These are phyloP conservation scores for Magnaporthales sp. DNA, from an alignment of 2,329 filamentous ascomycete species.

Conservation along the genomic window DNA sequence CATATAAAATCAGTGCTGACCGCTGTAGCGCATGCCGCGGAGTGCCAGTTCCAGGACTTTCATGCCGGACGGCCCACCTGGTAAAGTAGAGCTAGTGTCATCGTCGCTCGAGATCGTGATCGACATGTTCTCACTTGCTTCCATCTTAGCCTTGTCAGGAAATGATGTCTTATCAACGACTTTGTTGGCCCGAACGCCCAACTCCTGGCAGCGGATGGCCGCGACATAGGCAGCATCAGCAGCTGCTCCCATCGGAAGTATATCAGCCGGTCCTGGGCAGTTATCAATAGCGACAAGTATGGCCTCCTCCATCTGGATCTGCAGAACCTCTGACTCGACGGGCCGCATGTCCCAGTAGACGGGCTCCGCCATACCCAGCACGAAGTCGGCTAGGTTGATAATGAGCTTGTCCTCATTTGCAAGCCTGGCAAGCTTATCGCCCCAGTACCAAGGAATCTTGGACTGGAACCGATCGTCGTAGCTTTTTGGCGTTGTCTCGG, in stretches of 20 bases:
- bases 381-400: not conserved
- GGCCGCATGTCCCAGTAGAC: not conserved
- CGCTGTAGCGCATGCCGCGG: not conserved
- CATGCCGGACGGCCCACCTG: not conserved
- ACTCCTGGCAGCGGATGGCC: not conserved
- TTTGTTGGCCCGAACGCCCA: not conserved
- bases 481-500: not conserved
- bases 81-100: not conserved
- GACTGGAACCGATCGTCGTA: not conserved
- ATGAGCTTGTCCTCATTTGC: not conserved
- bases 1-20: not conserved
- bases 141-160: not conserved
- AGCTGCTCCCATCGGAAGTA: not conserved
- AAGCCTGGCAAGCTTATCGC: not conserved
- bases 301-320: not conserved
- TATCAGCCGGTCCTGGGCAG: not conserved
- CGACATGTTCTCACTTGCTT: not conserved
- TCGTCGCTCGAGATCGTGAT: not conserved
- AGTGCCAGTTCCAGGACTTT: not conserved
- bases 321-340: not conserved
- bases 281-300: not conserved
- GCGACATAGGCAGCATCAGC: not conserved
- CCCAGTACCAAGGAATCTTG: slow-evolving; percentile 1
- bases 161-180: not conserved
- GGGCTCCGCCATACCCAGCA: not conserved